Base-by-base conservation (phyloP, 371 early-diverging fungal genomes). In the Mucor sp. region DNA sequence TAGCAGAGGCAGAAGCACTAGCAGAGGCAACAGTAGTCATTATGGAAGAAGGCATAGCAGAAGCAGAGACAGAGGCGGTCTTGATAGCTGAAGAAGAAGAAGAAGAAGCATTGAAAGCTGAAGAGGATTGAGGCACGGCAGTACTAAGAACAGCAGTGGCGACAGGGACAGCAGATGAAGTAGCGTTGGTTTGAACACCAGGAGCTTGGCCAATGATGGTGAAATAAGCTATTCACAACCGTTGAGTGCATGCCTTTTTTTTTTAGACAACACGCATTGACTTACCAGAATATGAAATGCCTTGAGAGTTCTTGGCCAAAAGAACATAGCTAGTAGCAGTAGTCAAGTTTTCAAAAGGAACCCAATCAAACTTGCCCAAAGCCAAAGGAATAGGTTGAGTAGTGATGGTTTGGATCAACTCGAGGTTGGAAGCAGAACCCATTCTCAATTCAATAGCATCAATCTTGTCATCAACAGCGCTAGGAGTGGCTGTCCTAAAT, bases 81-180 rank as follows among this genome's bases (percentile, higher is more conserved):
- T n/a, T 7, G 21, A 28, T 21, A 21, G 41, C 9, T 11, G 30
- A 14, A 30, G 61, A 21, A 19, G 61, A 56, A n/a, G 30, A 14
- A 30, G 61, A 21, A 19, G 61, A 56, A n/a, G 63, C 48, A 30
- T 32, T 37, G 21, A 55, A 60, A 64, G 53, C 63, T 19, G 57
- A 14, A 28, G 59, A 23, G 44, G 58, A 43, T 5, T 44, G 44
- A 19, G 44, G 44, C 7, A 44, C 0, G 7, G 44, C 44, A 8
- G 44, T n/a, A 8, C 19, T 44, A 19, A n/a, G 17, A 44, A 6
- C 44, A 44, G 44, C n/a, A 44, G 44, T n/a, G 7, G 44, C 8
- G 8, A 6, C 19, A 37, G 12, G 37, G 7, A 4, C 44, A 19
- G 19, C 44, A 44, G 44, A 7, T 17, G 44, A 44, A 44, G n/a